A percentile compares a stretch with the other conserved stretches of the same genome.
Evolutionary conservation across 345 rosid genomes (phyloP).

Genomic region (Excoecaria cochinchinensis): DNA sequence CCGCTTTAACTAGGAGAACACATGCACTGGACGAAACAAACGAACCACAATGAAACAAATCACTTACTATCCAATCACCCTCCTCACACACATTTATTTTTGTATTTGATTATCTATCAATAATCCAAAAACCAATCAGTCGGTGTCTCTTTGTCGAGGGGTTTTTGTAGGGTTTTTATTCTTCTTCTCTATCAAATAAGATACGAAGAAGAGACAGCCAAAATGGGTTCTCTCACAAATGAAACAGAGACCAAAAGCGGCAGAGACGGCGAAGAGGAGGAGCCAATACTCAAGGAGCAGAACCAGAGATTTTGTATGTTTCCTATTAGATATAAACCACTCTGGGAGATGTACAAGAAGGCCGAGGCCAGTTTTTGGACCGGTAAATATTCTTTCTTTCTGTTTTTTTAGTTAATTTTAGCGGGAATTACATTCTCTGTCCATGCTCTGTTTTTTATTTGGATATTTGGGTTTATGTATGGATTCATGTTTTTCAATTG

Average conservation of each 20-base stretch:
- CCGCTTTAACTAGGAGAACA: not conserved
- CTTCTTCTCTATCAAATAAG: not conserved
- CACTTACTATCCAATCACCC: not conserved
- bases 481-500: not conserved
- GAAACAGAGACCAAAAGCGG: not conserved
- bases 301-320: constrained; percentile 92
- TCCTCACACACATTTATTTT: not conserved
- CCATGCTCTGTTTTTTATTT: not conserved
- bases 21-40: not conserved
- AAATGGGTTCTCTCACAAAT: constrained; percentile 24
- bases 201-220: not conserved
- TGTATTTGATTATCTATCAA: not conserved
- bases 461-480: not conserved
- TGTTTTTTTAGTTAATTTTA: not conserved
- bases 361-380: constrained; percentile 93
- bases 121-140: not conserved
- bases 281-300: constrained; percentile 65
- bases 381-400: constrained; percentile 10
- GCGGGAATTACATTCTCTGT: not conserved
- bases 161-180: constrained; percentile 29
- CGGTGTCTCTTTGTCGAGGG: constrained; percentile 11
- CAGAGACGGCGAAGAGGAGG: constrained; percentile 33
- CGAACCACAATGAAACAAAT: not conserved
- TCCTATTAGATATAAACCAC: constrained; percentile 60
- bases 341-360: constrained; percentile 99